These are phyloP conservation scores for Phialophora verrucosa DNA, from an alignment of 2,329 filamentous ascomycete species.

Conservation along the genomic window DNA sequence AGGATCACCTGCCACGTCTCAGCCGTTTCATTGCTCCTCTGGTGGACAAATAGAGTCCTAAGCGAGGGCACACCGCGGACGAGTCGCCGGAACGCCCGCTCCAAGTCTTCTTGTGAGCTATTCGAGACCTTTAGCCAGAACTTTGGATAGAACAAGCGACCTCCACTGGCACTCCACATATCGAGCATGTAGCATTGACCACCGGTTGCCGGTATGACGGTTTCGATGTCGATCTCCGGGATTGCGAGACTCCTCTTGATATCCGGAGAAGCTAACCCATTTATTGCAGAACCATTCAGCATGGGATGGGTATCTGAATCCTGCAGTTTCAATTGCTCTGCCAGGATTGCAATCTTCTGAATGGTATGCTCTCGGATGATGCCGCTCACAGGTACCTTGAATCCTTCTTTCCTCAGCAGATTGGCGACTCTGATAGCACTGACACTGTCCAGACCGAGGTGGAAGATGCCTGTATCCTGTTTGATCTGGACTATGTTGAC, in stretches of 20 bases:
- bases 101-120: constrained; percentile 51
- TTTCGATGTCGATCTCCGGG: constrained; percentile 56
- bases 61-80: constrained; percentile 66
- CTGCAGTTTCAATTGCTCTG: constrained; percentile 7
- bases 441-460: constrained; percentile 89
- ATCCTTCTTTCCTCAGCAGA: constrained; percentile 67
- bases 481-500: constrained; percentile 64
- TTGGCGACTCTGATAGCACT: constrained; percentile 83
- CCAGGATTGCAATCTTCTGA: constrained; percentile 62
- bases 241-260: constrained; percentile 46
- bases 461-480: constrained; percentile 71
- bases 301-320: background rate
- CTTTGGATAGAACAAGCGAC: constrained; percentile 72
- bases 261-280: background rate
- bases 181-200: constrained; percentile 83
- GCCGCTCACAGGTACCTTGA: constrained; percentile 71
- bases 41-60: constrained; percentile 67
- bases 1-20: constrained; percentile 32
- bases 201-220: constrained; percentile 70
- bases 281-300: background rate
- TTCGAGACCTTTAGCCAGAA: constrained; percentile 67
- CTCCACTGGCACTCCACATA: constrained; percentile 71
- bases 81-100: constrained; percentile 67
- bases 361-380: constrained; percentile 72
- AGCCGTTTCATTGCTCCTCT: constrained; percentile 35